Conservation (phyloP, 352 stramenopile genomes). For the Globisporangium acanthophoron region DNA sequence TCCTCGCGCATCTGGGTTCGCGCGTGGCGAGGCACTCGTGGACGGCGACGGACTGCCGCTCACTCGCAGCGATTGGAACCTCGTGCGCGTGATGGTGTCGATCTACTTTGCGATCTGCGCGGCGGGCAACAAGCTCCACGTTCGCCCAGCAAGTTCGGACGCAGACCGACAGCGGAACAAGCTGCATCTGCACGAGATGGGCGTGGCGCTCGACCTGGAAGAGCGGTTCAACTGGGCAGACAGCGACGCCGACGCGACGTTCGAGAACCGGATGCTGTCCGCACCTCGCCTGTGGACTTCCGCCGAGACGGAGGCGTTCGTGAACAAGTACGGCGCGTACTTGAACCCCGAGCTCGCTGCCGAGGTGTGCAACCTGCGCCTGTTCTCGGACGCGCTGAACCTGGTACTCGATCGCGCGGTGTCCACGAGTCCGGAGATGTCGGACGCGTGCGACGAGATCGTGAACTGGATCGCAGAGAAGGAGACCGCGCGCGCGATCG, state of each 20-base stretch:
- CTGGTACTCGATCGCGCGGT: conserved; percentile 74
- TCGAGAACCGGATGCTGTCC: conserved; percentile 5
- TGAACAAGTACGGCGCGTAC: conserved; percentile 81
- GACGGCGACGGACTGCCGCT: conserved; percentile 76
- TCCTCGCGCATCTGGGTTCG: conserved; percentile 29
- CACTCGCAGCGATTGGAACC: conserved; percentile 75
- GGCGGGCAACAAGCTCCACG: conserved; percentile 37
- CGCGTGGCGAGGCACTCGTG: conserved; percentile 59
- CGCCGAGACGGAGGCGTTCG: conserved; percentile 60
- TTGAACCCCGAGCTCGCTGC: conserved; percentile 78
- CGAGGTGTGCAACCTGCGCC: conserved; percentile 68
- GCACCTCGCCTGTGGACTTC: conserved; percentile 21
- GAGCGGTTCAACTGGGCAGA: conserved; percentile 24
- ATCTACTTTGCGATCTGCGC: conserved; percentile 72
- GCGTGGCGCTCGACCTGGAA: conserved; percentile 38
- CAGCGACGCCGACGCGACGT: not conserved
- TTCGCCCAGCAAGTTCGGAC: conserved; percentile 33
- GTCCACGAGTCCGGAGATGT: conserved; percentile 66
- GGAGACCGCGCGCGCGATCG: conserved; percentile 38
- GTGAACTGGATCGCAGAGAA: conserved; percentile 76
- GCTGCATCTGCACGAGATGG: conserved; percentile 69
- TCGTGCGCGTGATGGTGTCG: conserved; percentile 74
- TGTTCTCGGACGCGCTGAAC: conserved; percentile 59
- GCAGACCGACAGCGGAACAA: conserved; percentile 16
- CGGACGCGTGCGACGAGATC: conserved; percentile 66